A percentile compares a stretch with the other conserved stretches of the same genome.
Conservation (phyloP, 495 filamentous ascomycete species). For the Hypoxylon perforatum region DNA sequence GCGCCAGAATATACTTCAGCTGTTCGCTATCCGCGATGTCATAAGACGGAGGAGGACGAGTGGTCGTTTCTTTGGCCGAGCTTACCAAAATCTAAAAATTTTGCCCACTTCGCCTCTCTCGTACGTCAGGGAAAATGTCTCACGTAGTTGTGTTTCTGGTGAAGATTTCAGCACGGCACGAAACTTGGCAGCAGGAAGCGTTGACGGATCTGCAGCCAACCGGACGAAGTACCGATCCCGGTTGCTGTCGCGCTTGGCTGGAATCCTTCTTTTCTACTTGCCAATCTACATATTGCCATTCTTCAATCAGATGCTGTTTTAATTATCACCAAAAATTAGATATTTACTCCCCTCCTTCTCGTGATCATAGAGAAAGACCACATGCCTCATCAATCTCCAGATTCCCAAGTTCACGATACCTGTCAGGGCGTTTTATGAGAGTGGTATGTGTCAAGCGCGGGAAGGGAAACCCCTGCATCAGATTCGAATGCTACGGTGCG, state of each 20-base stretch:
- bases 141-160: neutral
- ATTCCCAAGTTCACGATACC: slow-evolving; percentile 1
- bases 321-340: no score
- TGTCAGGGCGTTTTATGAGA: neutral
- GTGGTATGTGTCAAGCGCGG: neutral
- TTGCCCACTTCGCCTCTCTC: neutral
- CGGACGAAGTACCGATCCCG: neutral
- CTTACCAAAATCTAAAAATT: neutral
- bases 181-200: slow-evolving; percentile 14
- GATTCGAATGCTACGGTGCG: slow-evolving; percentile 6
- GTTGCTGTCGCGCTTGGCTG: no score
- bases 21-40: neutral
- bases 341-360: no score
- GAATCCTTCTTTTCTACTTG: neutral
- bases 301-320: no score
- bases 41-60: neutral
- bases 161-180: neutral
- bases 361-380: no score
- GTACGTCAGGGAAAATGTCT: neutral
- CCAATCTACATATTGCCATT: slow-evolving; percentile 1
- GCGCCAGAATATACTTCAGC: neutral
- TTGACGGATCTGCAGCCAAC: slow-evolving; percentile 15
- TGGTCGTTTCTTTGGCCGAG: neutral
- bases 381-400: no score
- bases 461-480: slow-evolving; percentile 15